These are phyloP conservation scores for Irpex lacteus DNA, from an alignment of 1,284 basidiomycete genomes.

Conservation along the genomic window DNA sequence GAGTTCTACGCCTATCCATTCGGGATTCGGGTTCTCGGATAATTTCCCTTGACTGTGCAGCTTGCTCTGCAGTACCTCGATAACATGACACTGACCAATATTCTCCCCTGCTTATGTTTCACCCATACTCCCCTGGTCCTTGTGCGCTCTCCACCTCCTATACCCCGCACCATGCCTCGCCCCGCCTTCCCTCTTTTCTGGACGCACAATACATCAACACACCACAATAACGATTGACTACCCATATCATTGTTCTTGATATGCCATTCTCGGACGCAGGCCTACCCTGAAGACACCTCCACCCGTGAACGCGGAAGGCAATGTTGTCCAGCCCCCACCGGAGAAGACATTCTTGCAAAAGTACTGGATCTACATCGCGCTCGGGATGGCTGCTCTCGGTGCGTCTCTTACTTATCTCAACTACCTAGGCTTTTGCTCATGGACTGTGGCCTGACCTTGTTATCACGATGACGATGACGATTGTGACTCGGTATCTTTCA, in stretches of 20 bases:
- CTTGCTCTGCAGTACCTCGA: not conserved
- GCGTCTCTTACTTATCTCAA: conserved; percentile 27
- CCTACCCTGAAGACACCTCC: conserved; percentile 67
- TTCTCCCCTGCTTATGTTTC: not conserved
- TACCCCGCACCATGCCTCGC: conserved; percentile 1
- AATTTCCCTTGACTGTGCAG: not conserved
- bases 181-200: conserved; percentile 3
- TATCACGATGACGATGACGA: not conserved
- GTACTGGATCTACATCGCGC: conserved; percentile 83
- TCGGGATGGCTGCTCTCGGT: conserved; percentile 59
- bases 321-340: conserved; percentile 53
- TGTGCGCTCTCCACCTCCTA: not conserved
- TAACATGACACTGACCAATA: not conserved
- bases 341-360: conserved; percentile 82
- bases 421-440: not conserved
- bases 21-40: not conserved
- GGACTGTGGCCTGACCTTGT: not conserved
- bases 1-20: not conserved
- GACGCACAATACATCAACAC: too few relatives aligned
- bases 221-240: too few relatives aligned
- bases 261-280: conserved; percentile 33
- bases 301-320: conserved; percentile 62
- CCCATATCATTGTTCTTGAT: too few relatives aligned
- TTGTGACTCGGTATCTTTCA: too few relatives aligned
- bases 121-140: not conserved